Base-by-base conservation (phyloP, 805 yeast species). In the Hanseniaspora vineae region DNA sequence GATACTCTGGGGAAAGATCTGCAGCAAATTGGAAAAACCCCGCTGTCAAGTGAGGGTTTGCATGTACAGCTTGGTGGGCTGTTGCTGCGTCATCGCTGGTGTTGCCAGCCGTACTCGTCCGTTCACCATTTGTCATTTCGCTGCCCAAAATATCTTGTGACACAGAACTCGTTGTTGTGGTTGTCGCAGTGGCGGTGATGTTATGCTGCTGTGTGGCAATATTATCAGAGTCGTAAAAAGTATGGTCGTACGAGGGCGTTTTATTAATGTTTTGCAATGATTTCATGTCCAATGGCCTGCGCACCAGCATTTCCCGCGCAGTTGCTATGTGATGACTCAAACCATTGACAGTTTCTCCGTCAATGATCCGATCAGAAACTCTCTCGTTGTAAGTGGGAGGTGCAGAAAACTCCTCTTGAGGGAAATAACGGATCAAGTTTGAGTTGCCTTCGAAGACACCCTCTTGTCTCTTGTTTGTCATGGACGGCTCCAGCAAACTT, bases 321-420 rank as follows among this genome's bases (percentile, higher is more conserved):
- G 18, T 33, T 33, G 45, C 12, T n/a, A 33, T n/a, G 15, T 33
- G 37, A n/a, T 33, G 37, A 37, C 39, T 12, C 15, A 11, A 20
- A 2, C 31, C 15, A 13, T 15, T 17, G 9, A 6, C 31, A 43
- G 29, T 33, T 13, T 29, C 13, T 4, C 45, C 45, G 14, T 19
- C 39, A 32, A 31, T 13, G 31, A 42, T 18, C 10, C 79, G 65
- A 61, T 84, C 95, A 58, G 77, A 81, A 20, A 81, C 73, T 57
- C 81, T 88, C 49, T 74, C 76, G 51, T 77, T 82, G 60, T 85
- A 85, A 44, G 79, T 70, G 8, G 95, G 90, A 2, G 94, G 94
- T 0, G 90, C 89, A 58, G 71, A 67, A 19, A 73, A 63, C 69
- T 68, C 48, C 70, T 55, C 47, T 59, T 68, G 48, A 58, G 70